These are phyloP conservation scores for Mycena albidolilacea DNA, from an alignment of 768 basidiomycete genomes.

Conservation along the genomic window DNA sequence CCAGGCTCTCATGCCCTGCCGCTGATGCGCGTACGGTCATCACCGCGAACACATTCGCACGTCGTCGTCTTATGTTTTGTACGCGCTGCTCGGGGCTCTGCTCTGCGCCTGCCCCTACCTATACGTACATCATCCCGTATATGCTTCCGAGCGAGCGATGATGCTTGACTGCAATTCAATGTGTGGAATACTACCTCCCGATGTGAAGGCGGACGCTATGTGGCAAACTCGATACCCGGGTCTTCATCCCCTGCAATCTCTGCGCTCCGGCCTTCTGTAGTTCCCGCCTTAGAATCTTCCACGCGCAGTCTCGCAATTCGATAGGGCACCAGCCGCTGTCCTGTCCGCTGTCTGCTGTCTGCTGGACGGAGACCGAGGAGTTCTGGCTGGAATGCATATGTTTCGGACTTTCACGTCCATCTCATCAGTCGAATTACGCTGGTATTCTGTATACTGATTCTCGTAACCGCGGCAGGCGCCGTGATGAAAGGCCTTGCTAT, in stretches of 20 bases:
- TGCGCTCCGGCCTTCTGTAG: neutral
- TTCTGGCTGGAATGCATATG: neutral
- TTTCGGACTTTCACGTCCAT: neutral
- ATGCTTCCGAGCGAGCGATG: neutral
- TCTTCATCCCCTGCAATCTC: no score
- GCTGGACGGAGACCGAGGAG: conserved; percentile 24
- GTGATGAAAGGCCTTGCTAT: neutral
- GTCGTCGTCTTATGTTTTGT: conserved; percentile 18
- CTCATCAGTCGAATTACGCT: conserved; percentile 13
- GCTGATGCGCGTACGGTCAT: conserved; percentile 19
- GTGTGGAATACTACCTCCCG: no score
- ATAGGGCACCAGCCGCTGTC: no score
- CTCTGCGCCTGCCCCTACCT: no score
- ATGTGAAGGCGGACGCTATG: no score
- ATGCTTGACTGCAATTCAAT: no score
- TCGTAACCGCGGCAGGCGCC: conserved; percentile 5
- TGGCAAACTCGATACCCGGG: neutral
- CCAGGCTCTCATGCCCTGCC: conserved; percentile 14
- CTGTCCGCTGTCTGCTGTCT: neutral
- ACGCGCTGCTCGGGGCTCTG: conserved; percentile 28
- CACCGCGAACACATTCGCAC: conserved; percentile 8
- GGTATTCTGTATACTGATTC: neutral
- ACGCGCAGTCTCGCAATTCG: neutral
- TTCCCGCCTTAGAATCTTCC: conserved; percentile 9
- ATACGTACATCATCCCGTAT: neutral